Percentiles rank a stretch among this genome's conserved stretches.
These are phyloP conservation scores for Magnolia officinalis DNA, from an alignment of 164 flowering plant genomes.

Conservation along the genomic window DNA sequence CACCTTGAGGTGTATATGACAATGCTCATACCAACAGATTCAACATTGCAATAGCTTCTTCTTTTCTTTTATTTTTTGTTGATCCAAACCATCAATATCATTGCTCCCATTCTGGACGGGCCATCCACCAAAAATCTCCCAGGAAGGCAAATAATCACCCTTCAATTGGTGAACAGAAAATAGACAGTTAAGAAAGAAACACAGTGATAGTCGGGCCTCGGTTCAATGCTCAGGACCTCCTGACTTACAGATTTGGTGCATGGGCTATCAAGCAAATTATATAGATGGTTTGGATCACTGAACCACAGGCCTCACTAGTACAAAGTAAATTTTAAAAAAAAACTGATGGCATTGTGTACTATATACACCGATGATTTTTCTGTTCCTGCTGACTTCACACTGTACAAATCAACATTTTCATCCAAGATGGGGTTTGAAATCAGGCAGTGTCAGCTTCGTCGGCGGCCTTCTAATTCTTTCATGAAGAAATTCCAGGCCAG, in stretches of 20 bases:
- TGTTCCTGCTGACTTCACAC: not conserved
- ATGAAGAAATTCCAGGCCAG: slow-evolving; percentile 65
- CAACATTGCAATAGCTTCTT: not conserved
- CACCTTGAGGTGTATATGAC: not conserved
- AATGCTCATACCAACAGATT: not conserved
- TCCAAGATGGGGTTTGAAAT: not conserved
- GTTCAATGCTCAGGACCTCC: too few relatives aligned
- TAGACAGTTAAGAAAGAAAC: too few relatives aligned
- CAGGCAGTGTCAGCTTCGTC: slow-evolving; percentile 21
- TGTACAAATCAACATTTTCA: slow-evolving; percentile 20
- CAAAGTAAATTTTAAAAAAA: not conserved
- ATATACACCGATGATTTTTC: not conserved
- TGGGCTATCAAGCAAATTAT: too few relatives aligned
- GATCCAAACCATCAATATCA: too few relatives aligned
- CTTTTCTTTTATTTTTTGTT: too few relatives aligned
- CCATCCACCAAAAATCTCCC: too few relatives aligned
- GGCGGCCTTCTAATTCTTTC: slow-evolving; percentile 37
- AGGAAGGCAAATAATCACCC: too few relatives aligned
- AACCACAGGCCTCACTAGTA: not conserved
- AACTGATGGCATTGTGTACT: not conserved
- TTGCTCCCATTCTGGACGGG: too few relatives aligned
- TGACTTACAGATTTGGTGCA: too few relatives aligned
- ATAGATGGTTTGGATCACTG: not conserved
- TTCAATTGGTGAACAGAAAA: too few relatives aligned
- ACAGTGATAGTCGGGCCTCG: too few relatives aligned